Evolutionary conservation across 768 basidiomycete species (phyloP), one percentile per base, ranked within the genome.

Genomic region (Aureoboletus auriporus): DNA sequence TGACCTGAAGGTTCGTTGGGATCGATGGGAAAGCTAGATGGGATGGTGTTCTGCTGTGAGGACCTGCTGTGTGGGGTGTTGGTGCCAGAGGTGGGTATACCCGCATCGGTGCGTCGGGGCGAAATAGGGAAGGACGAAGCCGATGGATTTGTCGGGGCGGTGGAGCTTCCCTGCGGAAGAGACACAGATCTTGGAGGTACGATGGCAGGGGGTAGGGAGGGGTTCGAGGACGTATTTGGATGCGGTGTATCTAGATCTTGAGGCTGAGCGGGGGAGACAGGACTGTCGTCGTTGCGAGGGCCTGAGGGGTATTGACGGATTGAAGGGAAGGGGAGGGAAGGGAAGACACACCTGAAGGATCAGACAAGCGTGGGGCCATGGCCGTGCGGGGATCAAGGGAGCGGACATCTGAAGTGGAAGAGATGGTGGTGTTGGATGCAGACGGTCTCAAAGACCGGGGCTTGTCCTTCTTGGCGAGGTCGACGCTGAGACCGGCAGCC

Each of bases 381-480:
- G 56, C 44, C 4, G 46, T 36, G 33, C 61, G 58, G 13, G 61
- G 63, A 39, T 74, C 71, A 13, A 50, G 30, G 23, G 55, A 45
- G 5, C 44, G 52, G 34, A 51, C 62, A 35, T 53, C 50, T 26
- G 53, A 42, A 13, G 52, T 17, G 39, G 39, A 42, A 20, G 63
- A 59, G 13, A 61, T 56, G 46, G 61, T 30, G 26, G 43, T 10
- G 48, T 43, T 67, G 46, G 67, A 67, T 28, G 44, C 12, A 8
- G 61, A 67, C 1, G 61, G 54, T 27, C 56, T 52, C 8, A 53
- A 35, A 13, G 46, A 33, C 36, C 23, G 65, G 11, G 46, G 34
- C 37, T 46, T 67, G 13, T 62, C 67, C 49, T 59, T 69, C 53
- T 55, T 68, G 20, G 50, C 28, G 30, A 63, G 49, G 74, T 86